phyloP scores from a whole-genome alignment of 805 yeast species.

The Cyberlindnera xylosilytica region DNA sequence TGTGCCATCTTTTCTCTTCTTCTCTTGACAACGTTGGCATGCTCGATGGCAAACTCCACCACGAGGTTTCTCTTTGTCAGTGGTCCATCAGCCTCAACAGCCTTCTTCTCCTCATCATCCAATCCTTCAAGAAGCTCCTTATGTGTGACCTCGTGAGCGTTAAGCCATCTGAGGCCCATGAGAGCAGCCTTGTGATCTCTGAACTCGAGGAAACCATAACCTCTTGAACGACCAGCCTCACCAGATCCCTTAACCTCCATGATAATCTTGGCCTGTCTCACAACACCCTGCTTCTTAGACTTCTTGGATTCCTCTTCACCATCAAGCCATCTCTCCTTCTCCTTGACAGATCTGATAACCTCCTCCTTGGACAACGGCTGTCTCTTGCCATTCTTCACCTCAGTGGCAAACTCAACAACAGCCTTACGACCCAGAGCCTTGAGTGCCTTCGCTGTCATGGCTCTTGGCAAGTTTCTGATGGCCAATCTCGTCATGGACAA shows the following conservation, averaged over 20 bases:
- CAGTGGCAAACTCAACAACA: conserved; percentile 89
- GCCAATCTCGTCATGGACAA: conserved; percentile 94
- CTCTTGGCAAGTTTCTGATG: conserved; percentile 87
- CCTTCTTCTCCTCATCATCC: conserved; percentile 61
- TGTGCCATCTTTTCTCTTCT: conserved; percentile 65
- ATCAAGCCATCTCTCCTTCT: conserved; percentile 44
- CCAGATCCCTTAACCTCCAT: conserved; percentile 91
- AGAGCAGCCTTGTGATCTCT: conserved; percentile 90
- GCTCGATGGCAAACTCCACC: conserved; percentile 94
- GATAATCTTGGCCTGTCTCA: conserved; percentile 88
- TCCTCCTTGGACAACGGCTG: conserved; percentile 91
- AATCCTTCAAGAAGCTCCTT: conserved; percentile 73
- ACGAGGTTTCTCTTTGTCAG: conserved; percentile 66
- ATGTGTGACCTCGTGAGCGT: conserved; percentile 79
- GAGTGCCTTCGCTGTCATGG: conserved; percentile 82
- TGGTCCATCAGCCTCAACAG: conserved; percentile 49
- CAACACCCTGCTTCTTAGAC: conserved; percentile 82
- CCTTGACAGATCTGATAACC: conserved; percentile 69
- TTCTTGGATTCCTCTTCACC: conserved; percentile 49
- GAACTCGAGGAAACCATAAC: conserved; percentile 93
- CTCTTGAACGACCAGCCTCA: conserved; percentile 86
- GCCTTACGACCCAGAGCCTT: conserved; percentile 94
- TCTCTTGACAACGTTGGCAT: conserved; percentile 89
- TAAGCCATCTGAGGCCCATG: conserved; percentile 96
- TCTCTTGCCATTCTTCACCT: conserved; percentile 69